Base-by-base conservation (phyloP, 116 monocot species). In the Thalassia testudinum region DNA sequence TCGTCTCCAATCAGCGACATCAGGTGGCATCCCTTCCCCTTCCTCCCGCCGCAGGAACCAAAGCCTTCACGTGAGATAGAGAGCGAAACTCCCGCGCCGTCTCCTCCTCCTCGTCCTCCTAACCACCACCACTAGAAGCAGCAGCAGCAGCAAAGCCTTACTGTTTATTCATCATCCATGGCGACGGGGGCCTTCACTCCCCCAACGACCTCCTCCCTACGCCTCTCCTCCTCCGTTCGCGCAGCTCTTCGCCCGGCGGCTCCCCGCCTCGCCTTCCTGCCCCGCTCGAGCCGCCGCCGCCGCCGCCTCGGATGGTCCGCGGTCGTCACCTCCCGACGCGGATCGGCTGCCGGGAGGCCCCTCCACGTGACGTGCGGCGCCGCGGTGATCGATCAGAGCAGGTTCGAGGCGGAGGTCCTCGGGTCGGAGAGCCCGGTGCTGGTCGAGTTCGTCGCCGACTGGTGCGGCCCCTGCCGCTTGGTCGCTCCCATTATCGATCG, bases 401-500 rank as follows among this genome's bases (percentile, higher is more conserved):
- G 77, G 56, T 95, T 88, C 66, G 19, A 58, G 17, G 65, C 61
- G 19, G 77, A 76, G 70, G 95, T 95, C 29, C 45, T 95, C 70
- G 55, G 52, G 37, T 81, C 95, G 27, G 81, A 81, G 5, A 38
- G 71, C 1, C 85, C 85, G 0, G 95, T 95, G 52, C 72, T 95
- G 29, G 95, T 95, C 22, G 95, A 95, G 59, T 95, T 95, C 66
- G 81, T 95, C 13, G 88, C 95, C 1, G 72, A 76, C 3, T 95
- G 95, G 95, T 95, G 95, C 53, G 95, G 95, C 24, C 95, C 95
- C 7, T 95, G 95, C 88, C 83, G 87, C 8, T 59, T 95, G 49
- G 77, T 95, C 47, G 44, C 81, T 5, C 77, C 95, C n/a, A 25
- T 77, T 12, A 59, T 95, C 28, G 95, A 95, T 28, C 81, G 88